Conservation (phyloP, 164 flowering plant genomes). For the Chloranthus sessilifolius region DNA sequence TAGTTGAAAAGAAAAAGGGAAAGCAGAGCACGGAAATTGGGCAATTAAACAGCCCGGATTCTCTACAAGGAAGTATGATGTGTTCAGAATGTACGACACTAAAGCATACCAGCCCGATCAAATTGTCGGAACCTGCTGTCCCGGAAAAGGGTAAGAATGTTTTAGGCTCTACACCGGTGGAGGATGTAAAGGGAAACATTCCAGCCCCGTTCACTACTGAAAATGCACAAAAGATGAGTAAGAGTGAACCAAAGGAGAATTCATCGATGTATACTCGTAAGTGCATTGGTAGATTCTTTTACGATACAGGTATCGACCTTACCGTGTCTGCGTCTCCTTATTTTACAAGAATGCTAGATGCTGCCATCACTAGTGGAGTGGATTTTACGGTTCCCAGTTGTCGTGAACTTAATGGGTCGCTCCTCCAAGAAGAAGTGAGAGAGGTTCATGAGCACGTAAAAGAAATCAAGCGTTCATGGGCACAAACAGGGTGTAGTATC, state of each 20-base stretch:
- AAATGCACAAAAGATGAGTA: conserved; percentile 3
- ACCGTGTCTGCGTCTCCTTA: conserved; percentile 28
- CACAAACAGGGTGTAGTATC: conserved; percentile 68
- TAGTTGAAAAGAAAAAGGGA: conserved; percentile 19
- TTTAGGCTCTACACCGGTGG: conserved; percentile 3
- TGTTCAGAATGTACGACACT: conserved; percentile 2
- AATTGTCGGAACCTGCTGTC: conserved; percentile 7
- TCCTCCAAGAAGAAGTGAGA: conserved; percentile 33
- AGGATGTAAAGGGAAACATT: not conserved
- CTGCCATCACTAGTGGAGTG: conserved; percentile 14
- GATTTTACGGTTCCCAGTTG: conserved; percentile 28
- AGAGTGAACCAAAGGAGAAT: conserved; percentile 10
- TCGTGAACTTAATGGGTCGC: conserved; percentile 45
- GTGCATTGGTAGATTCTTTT: conserved; percentile 48
- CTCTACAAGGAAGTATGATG: conserved; percentile 14
- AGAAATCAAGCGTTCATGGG: conserved; percentile 49
- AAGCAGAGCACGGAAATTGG: conserved; percentile 18
- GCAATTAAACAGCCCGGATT: conserved; percentile 12
- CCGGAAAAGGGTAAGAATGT: conserved; percentile 9
- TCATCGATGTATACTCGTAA: conserved; percentile 18
- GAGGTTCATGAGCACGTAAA: conserved; percentile 34
- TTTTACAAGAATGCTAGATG: conserved; percentile 39
- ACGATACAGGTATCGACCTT: conserved; percentile 43
- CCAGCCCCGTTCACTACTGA: not conserved
- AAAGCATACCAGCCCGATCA: conserved; percentile 13